These are phyloP conservation scores for Chalciporus chontae DNA, from an alignment of 768 basidiomycete species.

Conservation along the genomic window DNA sequence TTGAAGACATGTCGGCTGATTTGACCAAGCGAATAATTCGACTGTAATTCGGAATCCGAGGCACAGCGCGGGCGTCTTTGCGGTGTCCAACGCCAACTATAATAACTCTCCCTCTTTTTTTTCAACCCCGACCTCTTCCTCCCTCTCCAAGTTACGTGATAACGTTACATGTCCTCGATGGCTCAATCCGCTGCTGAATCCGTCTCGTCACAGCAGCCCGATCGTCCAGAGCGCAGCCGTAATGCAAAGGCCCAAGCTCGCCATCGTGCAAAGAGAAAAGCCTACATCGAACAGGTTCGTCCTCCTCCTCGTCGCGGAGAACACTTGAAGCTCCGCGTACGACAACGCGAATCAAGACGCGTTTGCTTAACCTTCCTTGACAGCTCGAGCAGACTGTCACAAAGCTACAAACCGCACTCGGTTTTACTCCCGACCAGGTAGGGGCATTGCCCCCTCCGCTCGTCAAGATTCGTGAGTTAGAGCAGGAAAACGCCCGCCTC, in stretches of 20 bases:
- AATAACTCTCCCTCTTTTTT: conserved; percentile 38
- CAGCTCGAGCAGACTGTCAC: conserved; percentile 86
- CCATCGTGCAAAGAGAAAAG: conserved; percentile 89
- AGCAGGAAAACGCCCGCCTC: conserved; percentile 72
- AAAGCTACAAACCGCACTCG: conserved; percentile 73
- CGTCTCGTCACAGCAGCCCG: conserved; percentile 39
- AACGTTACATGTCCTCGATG: conserved; percentile 56
- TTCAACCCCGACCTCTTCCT: conserved; percentile 50
- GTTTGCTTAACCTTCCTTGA: neutral
- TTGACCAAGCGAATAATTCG: conserved; percentile 47
- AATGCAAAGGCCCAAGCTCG: conserved; percentile 87
- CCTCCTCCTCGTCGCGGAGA: neutral
- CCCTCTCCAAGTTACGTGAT: conserved; percentile 37
- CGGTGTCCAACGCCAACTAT: conserved; percentile 26
- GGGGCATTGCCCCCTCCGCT: conserved; percentile 69
- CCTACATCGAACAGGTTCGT: conserved; percentile 82
- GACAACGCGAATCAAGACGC: conserved; percentile 8
- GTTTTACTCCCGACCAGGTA: conserved; percentile 72
- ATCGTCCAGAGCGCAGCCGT: conserved; percentile 80
- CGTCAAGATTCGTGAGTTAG: conserved; percentile 75
- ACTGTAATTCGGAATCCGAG: conserved; percentile 50
- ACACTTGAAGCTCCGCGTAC: conserved; percentile 8
- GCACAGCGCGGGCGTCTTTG: conserved; percentile 25
- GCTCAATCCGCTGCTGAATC: conserved; percentile 47
- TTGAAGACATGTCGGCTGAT: conserved; percentile 33